Percentiles rank a stretch among this genome's conserved stretches.
phyloP scores from a whole-genome alignment of 2,329 filamentous ascomycete species.

The Nemania bipapillata region DNA sequence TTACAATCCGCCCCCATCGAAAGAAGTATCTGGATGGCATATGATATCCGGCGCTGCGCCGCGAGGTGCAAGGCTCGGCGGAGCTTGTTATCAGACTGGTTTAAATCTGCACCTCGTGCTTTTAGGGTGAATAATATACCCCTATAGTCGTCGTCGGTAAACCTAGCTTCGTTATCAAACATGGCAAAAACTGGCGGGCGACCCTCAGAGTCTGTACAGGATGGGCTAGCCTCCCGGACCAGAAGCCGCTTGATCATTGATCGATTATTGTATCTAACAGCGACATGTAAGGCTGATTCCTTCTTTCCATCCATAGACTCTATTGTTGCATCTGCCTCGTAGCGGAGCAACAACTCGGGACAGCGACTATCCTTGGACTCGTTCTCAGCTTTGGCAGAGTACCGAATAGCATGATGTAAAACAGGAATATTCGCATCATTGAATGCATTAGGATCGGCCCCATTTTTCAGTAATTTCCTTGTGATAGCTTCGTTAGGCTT shows the following conservation, averaged over 20 bases:
- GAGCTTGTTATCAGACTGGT: neutral
- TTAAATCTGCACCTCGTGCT: neutral
- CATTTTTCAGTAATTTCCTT: neutral
- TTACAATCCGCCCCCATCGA: no score
- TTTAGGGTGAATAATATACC: neutral
- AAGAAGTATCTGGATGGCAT: no score
- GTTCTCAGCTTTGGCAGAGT: neutral
- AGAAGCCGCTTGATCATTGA: neutral
- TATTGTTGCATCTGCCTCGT: neutral
- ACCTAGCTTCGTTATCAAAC: neutral
- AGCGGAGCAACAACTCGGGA: neutral
- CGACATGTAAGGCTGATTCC: neutral
- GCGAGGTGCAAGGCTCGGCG: neutral
- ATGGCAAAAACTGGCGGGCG: neutral
- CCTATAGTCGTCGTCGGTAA: neutral
- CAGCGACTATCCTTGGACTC: neutral
- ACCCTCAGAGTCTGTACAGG: neutral
- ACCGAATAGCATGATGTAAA: slow-evolving; percentile 2
- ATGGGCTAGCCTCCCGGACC: neutral
- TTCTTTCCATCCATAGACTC: neutral
- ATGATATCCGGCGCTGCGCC: neutral
- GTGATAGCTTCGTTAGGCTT: neutral
- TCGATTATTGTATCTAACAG: neutral
- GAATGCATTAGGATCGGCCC: neutral
- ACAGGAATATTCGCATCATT: slow-evolving; percentile 1